Evolutionary conservation across 202 grass and related monocot genomes (phyloP).

Genomic region (Panicum hallii): DNA sequence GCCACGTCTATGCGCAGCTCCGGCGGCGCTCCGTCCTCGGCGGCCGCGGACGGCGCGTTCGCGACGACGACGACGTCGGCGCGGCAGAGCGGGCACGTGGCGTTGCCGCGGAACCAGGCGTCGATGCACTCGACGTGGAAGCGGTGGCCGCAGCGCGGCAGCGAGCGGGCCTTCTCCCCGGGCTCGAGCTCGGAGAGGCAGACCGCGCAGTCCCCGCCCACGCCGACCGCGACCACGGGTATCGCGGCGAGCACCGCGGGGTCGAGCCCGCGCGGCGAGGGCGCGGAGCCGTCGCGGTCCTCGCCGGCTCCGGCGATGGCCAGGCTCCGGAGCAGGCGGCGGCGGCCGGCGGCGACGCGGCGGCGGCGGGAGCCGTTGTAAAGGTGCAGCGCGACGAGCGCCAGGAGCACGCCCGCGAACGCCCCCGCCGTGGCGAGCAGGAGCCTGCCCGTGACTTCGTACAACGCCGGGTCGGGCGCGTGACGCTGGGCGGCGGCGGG

Average conservation of each 20-base stretch:
- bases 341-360: neutral
- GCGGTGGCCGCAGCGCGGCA: constrained; percentile 63
- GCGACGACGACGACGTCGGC: constrained; percentile 39
- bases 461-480: neutral
- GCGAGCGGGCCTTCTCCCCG: constrained; percentile 62
- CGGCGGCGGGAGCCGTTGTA: neutral
- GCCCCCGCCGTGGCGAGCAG: constrained; percentile 44
- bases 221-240: neutral
- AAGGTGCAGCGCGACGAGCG: constrained; percentile 39
- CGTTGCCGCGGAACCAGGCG: constrained; percentile 65
- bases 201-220: constrained; percentile 49
- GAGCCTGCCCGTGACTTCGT: constrained; percentile 33
- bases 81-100: constrained; percentile 82
- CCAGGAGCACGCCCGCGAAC: constrained; percentile 45
- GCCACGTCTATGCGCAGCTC: constrained; percentile 44
- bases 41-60: neutral
- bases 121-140: constrained; percentile 86
- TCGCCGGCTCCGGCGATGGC: neutral
- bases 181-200: constrained; percentile 54
- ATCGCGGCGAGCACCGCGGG: constrained; percentile 48
- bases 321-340: constrained; percentile 39
- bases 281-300: neutral
- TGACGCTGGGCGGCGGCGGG: neutral
- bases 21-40: neutral
- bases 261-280: constrained; percentile 41